Evolutionary conservation across 768 basidiomycete species (phyloP).

Genomic region (Nidula microcarpa): DNA sequence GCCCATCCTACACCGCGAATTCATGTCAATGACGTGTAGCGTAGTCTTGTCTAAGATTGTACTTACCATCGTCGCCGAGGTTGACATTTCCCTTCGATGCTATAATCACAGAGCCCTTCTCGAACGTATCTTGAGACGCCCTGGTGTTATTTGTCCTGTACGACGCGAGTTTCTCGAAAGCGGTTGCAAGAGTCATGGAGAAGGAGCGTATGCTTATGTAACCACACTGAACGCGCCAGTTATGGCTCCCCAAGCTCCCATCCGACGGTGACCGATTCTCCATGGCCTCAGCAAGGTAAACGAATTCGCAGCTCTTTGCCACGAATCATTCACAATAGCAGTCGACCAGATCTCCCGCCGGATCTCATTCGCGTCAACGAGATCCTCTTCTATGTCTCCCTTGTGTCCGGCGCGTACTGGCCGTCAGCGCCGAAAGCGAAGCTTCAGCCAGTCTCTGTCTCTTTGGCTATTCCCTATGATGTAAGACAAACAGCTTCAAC

Average conservation of each 20-base stretch:
- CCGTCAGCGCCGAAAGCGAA: conserved; percentile 26
- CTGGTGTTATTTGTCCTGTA: conserved; percentile 49
- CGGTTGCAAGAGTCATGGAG: conserved; percentile 41
- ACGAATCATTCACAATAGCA: not conserved
- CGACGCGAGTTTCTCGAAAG: conserved; percentile 50
- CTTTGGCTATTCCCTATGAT: conserved; percentile 48
- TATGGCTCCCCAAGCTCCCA: too few relatives aligned
- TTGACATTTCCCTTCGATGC: conserved; percentile 39
- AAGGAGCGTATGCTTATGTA: not conserved
- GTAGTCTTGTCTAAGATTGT: not conserved
- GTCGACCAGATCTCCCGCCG: not conserved
- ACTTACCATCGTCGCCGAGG: conserved; percentile 56
- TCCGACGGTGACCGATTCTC: too few relatives aligned
- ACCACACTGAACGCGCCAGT: not conserved
- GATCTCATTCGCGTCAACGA: conserved; percentile 46
- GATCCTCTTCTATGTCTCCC: conserved; percentile 36
- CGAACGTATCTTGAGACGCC: conserved; percentile 57
- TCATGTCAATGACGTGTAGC: conserved; percentile 7
- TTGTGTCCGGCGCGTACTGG: conserved; percentile 45
- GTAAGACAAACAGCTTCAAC: conserved; percentile 42
- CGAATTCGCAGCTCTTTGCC: too few relatives aligned
- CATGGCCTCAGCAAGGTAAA: too few relatives aligned
- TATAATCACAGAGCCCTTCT: conserved; percentile 48
- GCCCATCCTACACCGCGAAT: conserved; percentile 56
- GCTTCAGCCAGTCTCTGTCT: conserved; percentile 51